Base-by-base conservation (phyloP, 495 filamentous ascomycete genomes). In the Aspergillus bridgeri region DNA sequence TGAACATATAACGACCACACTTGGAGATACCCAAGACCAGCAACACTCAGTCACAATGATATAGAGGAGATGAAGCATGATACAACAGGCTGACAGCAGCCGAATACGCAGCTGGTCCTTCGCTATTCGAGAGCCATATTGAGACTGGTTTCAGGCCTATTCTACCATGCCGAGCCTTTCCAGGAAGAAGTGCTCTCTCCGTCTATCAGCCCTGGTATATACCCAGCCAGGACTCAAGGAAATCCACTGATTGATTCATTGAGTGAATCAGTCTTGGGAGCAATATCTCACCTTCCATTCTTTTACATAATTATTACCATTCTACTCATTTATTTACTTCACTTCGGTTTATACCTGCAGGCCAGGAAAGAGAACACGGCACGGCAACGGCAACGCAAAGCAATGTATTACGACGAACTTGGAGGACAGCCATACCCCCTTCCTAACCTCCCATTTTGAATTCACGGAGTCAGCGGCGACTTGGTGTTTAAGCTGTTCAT, bases 1-100 rank as follows among this genome's bases (percentile, higher is more conserved):
- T 65, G 58, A 59, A 56, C 44, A 20, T 46, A 57, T 38, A 38
- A 15, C 56, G 56, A 57, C 48, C 45, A 45, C 33, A 54, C 54
- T 58, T 33, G 48, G 53, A 54, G 57, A 59, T 49, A 42, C 22
- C n/a, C 27, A 52, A 38, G 33, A 38, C 8, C 33, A 38, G 9
- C 8, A 38, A 2, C 29, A 22, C 22, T 17, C 50, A 43, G 21
- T 22, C 21, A 42, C 24, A 29, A 29, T 18, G 27, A n/a, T 11
- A 33, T n/a, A 15, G 43, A n/a, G 25, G 49, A 29, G 49, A 51
- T 51, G 38, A 42, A 15, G 24, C 20, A 22, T 29, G 42, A 21
- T 42, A 19, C 50, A 52, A 42, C 17, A 19, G 5, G 15, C 33
- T 42, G 8, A 38, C 33, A 38, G 11, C 1, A 38, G 13, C 11